Percentiles rank a stretch among this genome's conserved stretches.
These are phyloP conservation scores for Aspergillus ibericus DNA, from an alignment of 2,329 filamentous ascomycete species.

Conservation along the genomic window DNA sequence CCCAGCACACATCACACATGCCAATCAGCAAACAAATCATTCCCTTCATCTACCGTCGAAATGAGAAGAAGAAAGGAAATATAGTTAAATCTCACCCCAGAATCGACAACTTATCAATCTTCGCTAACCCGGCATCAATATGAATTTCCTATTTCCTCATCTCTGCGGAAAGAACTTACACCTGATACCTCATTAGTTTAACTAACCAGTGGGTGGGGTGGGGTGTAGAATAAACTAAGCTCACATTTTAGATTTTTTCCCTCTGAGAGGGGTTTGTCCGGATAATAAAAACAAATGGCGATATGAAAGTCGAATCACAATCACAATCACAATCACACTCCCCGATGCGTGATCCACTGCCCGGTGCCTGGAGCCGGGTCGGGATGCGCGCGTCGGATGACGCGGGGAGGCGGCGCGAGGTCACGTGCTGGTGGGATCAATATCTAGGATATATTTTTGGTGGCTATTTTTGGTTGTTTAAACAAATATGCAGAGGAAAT, in stretches of 20 bases:
- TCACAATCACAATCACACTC: neutral
- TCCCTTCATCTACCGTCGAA: neutral
- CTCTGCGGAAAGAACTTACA: slow-evolving; percentile 29
- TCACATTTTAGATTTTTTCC: too few relatives aligned
- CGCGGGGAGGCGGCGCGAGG: slow-evolving; percentile 10
- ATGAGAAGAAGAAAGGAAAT: too few relatives aligned
- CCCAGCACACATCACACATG: slow-evolving; percentile 6
- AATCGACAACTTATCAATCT: slow-evolving; percentile 87
- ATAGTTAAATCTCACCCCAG: slow-evolving; percentile 62
- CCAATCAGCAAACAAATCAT: neutral
- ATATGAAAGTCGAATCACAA: too few relatives aligned
- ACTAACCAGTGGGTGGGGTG: neutral
- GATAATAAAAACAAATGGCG: too few relatives aligned
- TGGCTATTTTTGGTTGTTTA: too few relatives aligned
- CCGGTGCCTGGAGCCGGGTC: neutral
- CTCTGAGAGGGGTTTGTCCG: too few relatives aligned
- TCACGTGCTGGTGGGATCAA: slow-evolving; percentile 6
- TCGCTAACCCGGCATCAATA: slow-evolving; percentile 53
- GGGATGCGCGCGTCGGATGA: neutral
- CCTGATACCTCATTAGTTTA: slow-evolving; percentile 23
- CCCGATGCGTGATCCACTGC: neutral
- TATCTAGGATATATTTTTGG: neutral
- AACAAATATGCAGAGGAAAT: too few relatives aligned
- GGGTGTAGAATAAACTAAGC: neutral
- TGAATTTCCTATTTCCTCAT: neutral